Base-by-base conservation (phyloP, 495 filamentous ascomycete species). In the Penicillium macrosclerotiorum region DNA sequence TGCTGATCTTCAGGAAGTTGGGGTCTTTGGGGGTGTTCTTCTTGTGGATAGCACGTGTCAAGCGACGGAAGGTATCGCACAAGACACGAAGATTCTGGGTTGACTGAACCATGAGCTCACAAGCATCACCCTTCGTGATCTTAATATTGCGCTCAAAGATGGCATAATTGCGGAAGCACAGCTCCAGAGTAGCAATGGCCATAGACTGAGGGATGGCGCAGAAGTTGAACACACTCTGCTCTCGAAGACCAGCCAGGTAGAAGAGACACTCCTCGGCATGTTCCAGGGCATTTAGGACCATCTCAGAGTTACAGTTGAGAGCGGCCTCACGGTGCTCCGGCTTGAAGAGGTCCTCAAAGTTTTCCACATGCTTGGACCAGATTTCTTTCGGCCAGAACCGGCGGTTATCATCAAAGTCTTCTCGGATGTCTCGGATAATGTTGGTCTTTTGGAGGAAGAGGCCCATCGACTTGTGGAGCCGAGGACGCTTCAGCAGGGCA, bases 191-290 rank as follows among this genome's bases (percentile, higher is more conserved):
- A 2, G 93, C 92, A 66, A 98, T 96, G 20, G 94, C 93, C 93
- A 98, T 98, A 48, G 84, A 73, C 68, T 98, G 93, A n/a, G 93
- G 93, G 55, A 98, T 98, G 32, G 94, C 92, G 32, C 89, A 89
- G 64, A 98, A 98, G 75, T 98, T 97, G 85, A 98, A 98, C n/a
- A 96, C 90, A 64, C 88, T 93, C 71, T 97, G 93, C 65, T 98
- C 93, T 46, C 86, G 88, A 33, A 97, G 78, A 16, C 90, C 94
- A 17, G 94, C 94, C 70, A 98, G 87, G 74, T 98, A 98, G 73
- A 90, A 97, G 7, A 98, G 72, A 67, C 91, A 96, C 55, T 97
- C 89, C 50, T 95, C 89, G 22, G 82, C 89, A 52, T 95, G 90
- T 62, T 81, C 77, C 35, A 98, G 78, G 14, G 91, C 85, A 44